Base-by-base conservation (phyloP, 192 early-diverging fungal species). In the Coemansia sp. region DNA sequence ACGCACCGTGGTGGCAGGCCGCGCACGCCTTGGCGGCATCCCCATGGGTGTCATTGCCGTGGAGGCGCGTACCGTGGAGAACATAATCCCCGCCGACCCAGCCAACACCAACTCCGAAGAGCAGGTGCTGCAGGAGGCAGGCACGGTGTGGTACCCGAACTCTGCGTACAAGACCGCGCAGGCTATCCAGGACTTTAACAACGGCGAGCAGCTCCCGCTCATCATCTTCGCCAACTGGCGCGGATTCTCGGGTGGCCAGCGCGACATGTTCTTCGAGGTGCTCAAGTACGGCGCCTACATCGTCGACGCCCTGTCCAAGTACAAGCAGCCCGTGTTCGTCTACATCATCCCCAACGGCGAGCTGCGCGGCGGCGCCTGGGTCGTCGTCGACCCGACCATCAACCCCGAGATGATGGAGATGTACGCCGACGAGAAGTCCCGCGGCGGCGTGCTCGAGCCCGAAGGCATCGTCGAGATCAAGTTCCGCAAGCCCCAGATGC, bases 181-280 rank as follows among this genome's bases (percentile, higher is more conserved):
- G 85, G 96, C 97, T 1, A 99, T 99, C 81, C 91, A 93, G 72
- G 97, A 99, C 84, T 98, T 99, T 53, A 97, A 98, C 88, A 93
- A 96, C 70, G 97, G 97, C 76, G 97, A 99, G 83, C 94, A 96
- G 71, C 85, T 99, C 66, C 97, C 97, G 21, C 85, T 99, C 74
- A 95, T 99, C 70, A 93, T 99, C 81, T 97, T 99, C 90, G 97
- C 97, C 78, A 99, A 99, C 93, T 99, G 97, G 97, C 93, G 97
- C 84, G 97, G 96, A 59, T 99, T 99, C 88, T 95, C 94, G 33
- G 97, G 97, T 62, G 97, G 97, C 66, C 97, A 99, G 80, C 92
- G 92, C 74, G 97, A 99, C 82, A 97, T 99, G 94, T 98, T 91
- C 87, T 93, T 96, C 80, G 97, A 96, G 79, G 88, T 99, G 9